Percentiles rank a stretch among this genome's conserved stretches.
phyloP scores from a whole-genome alignment of 441 rosid genomes.

The Erodium trifolium region DNA sequence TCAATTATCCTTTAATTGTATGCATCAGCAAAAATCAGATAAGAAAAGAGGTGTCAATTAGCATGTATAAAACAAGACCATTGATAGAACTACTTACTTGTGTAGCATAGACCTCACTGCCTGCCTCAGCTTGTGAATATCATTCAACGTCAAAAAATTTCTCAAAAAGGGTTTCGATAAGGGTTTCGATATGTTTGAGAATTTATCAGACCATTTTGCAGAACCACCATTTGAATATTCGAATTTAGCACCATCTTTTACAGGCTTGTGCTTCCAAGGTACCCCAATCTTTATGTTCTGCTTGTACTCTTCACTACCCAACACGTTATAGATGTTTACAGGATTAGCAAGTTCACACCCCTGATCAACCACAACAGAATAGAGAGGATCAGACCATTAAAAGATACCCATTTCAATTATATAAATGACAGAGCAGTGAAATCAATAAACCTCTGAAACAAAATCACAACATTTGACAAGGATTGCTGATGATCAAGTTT shows the following conservation, averaged over 20 bases:
- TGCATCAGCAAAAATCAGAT: too few relatives aligned
- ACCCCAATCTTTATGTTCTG: constrained; percentile 24
- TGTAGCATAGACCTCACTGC: constrained; percentile 43
- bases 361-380: constrained; percentile 29
- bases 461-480: too few relatives aligned
- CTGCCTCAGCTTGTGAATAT: constrained; percentile 44
- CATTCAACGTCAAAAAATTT: constrained; percentile 29
- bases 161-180: constrained; percentile 19
- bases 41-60: too few relatives aligned
- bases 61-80: not conserved
- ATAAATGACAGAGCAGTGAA: not conserved
- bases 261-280: constrained; percentile 26
- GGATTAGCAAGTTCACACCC: constrained; percentile 41
- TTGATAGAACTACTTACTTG: constrained; percentile 42
- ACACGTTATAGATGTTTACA: constrained; percentile 45
- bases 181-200: constrained; percentile 30
- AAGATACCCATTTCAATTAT: not conserved
- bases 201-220: constrained; percentile 28
- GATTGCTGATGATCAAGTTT: too few relatives aligned
- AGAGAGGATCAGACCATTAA: constrained; percentile 11
- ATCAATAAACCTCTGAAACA: not conserved
- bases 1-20: too few relatives aligned
- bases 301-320: constrained; percentile 31
- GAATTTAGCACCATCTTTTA: constrained; percentile 20
- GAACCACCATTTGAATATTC: constrained; percentile 19